Evolutionary conservation across 2,329 filamentous ascomycete genomes (phyloP).

Genomic region (Scorias spongiosa): DNA sequence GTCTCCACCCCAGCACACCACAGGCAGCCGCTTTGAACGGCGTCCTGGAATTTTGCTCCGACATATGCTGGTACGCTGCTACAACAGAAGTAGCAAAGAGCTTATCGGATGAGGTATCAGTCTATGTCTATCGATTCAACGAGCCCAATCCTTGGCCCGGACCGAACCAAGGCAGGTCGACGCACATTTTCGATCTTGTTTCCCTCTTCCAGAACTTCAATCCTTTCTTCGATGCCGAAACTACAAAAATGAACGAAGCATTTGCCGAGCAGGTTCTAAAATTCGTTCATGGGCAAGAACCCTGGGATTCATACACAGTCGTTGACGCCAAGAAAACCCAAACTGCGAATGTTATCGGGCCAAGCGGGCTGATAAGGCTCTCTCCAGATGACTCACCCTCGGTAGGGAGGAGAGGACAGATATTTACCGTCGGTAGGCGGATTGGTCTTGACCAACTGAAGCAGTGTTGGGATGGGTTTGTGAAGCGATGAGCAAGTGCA

Average conservation of each 20-base stretch:
- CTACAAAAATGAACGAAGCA: slow-evolving; percentile 16
- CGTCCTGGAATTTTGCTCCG: slow-evolving; percentile 30
- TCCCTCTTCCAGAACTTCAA: slow-evolving; percentile 34
- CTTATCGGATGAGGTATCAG: slow-evolving; percentile 3
- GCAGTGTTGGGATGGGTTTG: slow-evolving; percentile 6
- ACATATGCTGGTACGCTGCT: slow-evolving; percentile 33
- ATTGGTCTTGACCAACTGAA: slow-evolving; percentile 5
- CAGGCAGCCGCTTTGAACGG: slow-evolving; percentile 26
- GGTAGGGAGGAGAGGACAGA: slow-evolving; percentile 2
- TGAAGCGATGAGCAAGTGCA: not conserved
- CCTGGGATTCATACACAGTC: slow-evolving; percentile 19
- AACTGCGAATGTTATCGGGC: slow-evolving; percentile 7
- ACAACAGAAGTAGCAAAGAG: slow-evolving; percentile 25
- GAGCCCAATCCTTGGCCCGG: slow-evolving; percentile 34
- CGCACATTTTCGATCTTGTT: slow-evolving; percentile 31
- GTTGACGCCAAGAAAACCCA: slow-evolving; percentile 9
- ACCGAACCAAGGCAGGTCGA: slow-evolving; percentile 22
- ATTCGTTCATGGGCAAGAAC: slow-evolving; percentile 24
- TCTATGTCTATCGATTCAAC: slow-evolving; percentile 32
- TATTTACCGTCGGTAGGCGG: not conserved
- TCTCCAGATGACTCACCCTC: slow-evolving; percentile 7
- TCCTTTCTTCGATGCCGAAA: slow-evolving; percentile 21
- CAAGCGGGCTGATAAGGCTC: slow-evolving; percentile 2
- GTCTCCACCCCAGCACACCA: slow-evolving; percentile 19
- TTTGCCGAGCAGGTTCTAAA: slow-evolving; percentile 25